These are phyloP conservation scores for Scutellaria galericulata DNA, from an alignment of 257 asterid genomes.

Conservation along the genomic window DNA sequence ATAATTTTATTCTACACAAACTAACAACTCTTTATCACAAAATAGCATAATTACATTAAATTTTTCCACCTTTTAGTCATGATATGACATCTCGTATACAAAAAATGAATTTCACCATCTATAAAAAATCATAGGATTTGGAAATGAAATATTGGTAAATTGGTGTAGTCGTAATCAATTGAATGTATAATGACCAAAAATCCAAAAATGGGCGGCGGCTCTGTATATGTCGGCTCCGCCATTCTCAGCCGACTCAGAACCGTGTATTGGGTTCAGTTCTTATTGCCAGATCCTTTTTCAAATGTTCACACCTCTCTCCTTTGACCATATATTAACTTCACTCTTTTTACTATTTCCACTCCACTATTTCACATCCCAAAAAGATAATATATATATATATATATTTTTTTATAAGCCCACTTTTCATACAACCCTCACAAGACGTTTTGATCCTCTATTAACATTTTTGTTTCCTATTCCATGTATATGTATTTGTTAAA, in stretches of 20 bases:
- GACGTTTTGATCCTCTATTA: too few species aligned
- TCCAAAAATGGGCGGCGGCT: slow-evolving; percentile 10
- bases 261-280: slow-evolving; percentile 32
- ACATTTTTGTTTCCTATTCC: too few species aligned
- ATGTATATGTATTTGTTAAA: background rate
- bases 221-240: slow-evolving; percentile 46
- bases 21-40: too few species aligned
- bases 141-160: background rate
- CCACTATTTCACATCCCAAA: background rate
- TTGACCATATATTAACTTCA: slow-evolving; percentile 21
- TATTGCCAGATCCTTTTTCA: background rate
- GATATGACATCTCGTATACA: too few species aligned
- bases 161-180: background rate
- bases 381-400: background rate
- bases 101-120: too few species aligned
- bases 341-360: background rate
- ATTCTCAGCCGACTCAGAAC: slow-evolving; percentile 41
- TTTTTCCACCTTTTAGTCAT: too few species aligned
- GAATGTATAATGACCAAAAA: background rate
- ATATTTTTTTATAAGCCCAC: background rate
- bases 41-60: too few species aligned
- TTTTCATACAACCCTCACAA: slow-evolving; percentile 7
- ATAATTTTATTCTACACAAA: too few species aligned
- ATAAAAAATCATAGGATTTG: background rate
- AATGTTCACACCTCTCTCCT: slow-evolving; percentile 36